Base-by-base conservation (phyloP, 2,329 filamentous ascomycete genomes). In the Cordyceps militaris region DNA sequence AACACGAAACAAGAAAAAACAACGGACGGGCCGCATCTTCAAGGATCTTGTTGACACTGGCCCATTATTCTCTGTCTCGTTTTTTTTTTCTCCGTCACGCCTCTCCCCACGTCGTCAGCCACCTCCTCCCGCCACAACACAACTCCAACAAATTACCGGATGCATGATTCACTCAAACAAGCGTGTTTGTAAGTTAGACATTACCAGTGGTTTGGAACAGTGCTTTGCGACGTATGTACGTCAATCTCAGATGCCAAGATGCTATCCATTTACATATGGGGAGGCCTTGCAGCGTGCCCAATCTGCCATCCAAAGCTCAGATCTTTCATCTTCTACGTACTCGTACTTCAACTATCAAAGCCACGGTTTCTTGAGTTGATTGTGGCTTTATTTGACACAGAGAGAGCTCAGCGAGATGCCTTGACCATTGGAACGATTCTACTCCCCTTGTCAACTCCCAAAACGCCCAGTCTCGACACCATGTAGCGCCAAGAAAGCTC, bases 401-500 rank as follows among this genome's bases (percentile, higher is more conserved):
- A 30, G 43, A 46, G 28, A 16, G 14, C 34, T 5, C 3, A 3
- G 3, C 32, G 32, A n/a, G 11, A n/a, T 34, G 32, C n/a, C n/a
- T n/a, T 34, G 32, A 34, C 5, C 5, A 34, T 5, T 8, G 4
- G 38, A 21, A 9, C 7, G 21, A 23, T 11, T n/a, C 4, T 9
- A 9, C 21, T 38, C 19, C 13, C n/a, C 24, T 24, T 51, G 23
- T 34, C 19, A 13, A 11, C 46, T 48, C 26, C n/a, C 16, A 9
- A 19, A 10, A 19, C 8, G 16, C 16, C 14, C 16, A 38, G 36
- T n/a, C 38, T 42, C 38, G n/a, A 19, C n/a, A 32, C 28, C 46
- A 21, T 21, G 46, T 32, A 21, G 46, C 40, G 50, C 40, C 50
- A 42, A 30, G 40, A 24, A 23, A 30, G 84, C 0, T 19, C 19